Base-by-base conservation (phyloP, 2,329 filamentous ascomycete species). In the Colletotrichum horii region DNA sequence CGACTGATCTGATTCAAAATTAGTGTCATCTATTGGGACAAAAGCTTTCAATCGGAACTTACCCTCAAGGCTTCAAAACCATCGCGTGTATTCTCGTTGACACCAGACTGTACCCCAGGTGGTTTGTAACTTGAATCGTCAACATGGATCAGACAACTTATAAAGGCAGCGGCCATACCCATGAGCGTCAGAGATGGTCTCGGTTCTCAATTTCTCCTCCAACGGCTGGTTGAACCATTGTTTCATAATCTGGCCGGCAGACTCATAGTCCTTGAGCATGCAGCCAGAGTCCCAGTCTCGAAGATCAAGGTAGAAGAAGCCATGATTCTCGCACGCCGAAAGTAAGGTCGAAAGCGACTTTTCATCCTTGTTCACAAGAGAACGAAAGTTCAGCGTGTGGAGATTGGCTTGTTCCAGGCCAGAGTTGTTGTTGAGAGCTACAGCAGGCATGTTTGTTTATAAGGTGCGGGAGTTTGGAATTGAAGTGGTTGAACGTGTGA, bases 111-210 rank as follows among this genome's bases (percentile, higher is more conserved):
- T 4, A 43, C 38, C 8, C 38, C 38, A 43, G 38, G 38, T 19
- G 38, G 38, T 43, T 43, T 43, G 38, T 43, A 43, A 43, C 38
- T 43, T 43, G 4, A 2, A 43, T 6, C 16, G 38, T 43, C 19
- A 43, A 0, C 16, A n/a, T 43, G 0, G 0, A 43, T 43, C 0
- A n/a, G 16, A n/a, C 0, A 43, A n/a, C 4, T n/a, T 4, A 8
- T 0, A 43, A 6, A 0, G 4, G 38, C 9, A 6, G 16, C 2
- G 16, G 0, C 8, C 16, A 43, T 43, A 43, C 38, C 38, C 19
- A 43, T 43, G 38, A n/a, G 38, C 38, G 38, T 43, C 19, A 19
- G 38, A 43, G 38, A 43, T 43, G 38, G 38, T 43, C 16, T 43
- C 19, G 16, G 38, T 43, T n/a, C 38, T 43, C 38, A n/a, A 0